phyloP scores from a whole-genome alignment of 2,329 filamentous ascomycete species.

The Apiospora aurea region DNA sequence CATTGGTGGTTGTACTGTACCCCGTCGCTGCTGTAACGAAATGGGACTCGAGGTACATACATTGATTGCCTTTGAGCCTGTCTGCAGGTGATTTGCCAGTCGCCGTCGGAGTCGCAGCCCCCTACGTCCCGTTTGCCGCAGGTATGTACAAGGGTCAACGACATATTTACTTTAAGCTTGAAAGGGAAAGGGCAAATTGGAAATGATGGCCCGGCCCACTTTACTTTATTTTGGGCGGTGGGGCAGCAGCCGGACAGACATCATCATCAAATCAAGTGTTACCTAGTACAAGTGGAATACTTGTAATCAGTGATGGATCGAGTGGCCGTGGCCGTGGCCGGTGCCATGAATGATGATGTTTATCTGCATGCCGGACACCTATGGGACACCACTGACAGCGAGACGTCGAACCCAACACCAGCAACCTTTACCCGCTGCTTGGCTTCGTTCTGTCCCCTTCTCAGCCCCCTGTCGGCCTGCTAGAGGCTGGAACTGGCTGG shows the following conservation, averaged over 20 bases:
- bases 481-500: not conserved
- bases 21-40: not conserved
- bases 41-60: not conserved
- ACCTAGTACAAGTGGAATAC: not conserved
- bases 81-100: conserved; percentile 18
- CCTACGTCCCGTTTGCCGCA: not conserved
- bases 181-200: conserved; percentile 16
- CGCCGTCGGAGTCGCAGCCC: not conserved
- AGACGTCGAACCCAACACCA: not conserved
- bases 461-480: not conserved
- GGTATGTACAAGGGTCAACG: not conserved
- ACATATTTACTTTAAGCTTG: conserved; percentile 3
- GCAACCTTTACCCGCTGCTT: not conserved
- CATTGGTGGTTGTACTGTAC: not conserved
- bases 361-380: not conserved
- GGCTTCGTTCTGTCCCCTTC: not conserved
- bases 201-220: conserved; percentile 13
- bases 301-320: not conserved
- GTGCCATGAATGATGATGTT: not conserved
- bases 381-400: not conserved
- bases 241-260: not conserved
- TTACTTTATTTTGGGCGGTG: conserved; percentile 16
- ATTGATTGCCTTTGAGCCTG: not conserved
- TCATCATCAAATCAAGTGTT: not conserved
- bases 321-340: no score